Percentiles rank a stretch among this genome's conserved stretches.
Evolutionary conservation across 768 basidiomycete genomes (phyloP).

Genomic region (Chalciporus sphaerocephalus): DNA sequence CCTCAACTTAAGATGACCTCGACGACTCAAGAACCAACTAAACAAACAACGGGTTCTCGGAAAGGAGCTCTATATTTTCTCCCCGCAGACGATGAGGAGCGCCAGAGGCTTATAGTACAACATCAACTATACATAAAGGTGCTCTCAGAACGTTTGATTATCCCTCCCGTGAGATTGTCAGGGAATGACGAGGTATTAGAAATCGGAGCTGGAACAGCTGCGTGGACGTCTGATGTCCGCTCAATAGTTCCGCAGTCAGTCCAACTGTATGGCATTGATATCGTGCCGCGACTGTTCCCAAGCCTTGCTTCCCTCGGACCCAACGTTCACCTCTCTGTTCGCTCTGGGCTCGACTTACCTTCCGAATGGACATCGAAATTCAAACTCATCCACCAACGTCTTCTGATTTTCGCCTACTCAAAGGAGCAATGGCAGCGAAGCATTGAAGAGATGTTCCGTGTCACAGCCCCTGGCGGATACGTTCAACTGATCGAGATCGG

Average conservation of each 20-base stretch:
- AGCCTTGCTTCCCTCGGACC: neutral
- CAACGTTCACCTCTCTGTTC: constrained; percentile 21
- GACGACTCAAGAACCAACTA: neutral
- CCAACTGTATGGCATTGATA: constrained; percentile 24
- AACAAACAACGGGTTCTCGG: constrained; percentile 18
- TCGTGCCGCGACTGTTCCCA: constrained; percentile 22
- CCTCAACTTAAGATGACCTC: constrained; percentile 4
- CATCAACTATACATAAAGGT: constrained; percentile 17
- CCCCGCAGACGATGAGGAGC: constrained; percentile 26
- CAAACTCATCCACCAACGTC: constrained; percentile 30
- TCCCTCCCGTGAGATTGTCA: constrained; percentile 14
- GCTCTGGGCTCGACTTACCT: constrained; percentile 27
- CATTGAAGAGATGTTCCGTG: constrained; percentile 28
- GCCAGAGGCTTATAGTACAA: constrained; percentile 20
- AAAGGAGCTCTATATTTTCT: constrained; percentile 20
- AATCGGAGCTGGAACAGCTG: too few species aligned
- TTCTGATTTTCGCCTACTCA: constrained; percentile 29
- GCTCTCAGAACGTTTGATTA: constrained; percentile 19
- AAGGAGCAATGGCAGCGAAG: constrained; percentile 25
- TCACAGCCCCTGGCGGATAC: constrained; percentile 31
- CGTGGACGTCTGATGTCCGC: constrained; percentile 21
- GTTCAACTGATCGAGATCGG: constrained; percentile 29
- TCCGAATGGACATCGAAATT: constrained; percentile 30
- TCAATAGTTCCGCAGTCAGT: constrained; percentile 12
- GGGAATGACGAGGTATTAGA: constrained; percentile 20